Base-by-base conservation (phyloP, 2,329 filamentous ascomycete species). In the Colletotrichum euphorbiae region DNA sequence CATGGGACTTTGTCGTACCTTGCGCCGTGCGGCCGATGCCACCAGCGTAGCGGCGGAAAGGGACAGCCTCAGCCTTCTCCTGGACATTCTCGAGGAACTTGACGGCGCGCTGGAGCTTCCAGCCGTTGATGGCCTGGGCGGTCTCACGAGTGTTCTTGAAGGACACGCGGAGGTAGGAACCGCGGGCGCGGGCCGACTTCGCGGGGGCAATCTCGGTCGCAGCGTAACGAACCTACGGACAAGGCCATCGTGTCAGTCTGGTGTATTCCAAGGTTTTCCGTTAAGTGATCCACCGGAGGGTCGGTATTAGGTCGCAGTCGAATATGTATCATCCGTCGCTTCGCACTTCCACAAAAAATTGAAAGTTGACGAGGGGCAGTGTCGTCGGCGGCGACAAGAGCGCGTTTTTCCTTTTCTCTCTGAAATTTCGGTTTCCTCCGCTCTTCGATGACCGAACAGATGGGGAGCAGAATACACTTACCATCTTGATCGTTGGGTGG, bases 91-190 rank as follows among this genome's bases (percentile, higher is more conserved):
- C 93, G 81, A 99, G 93, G 91, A 97, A 99, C 82, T 91, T 90
- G 77, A 98, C 86, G 79, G 96, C 96, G 81, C 96, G 94, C 86
- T 93, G 89, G 81, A 98, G 83, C 89, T 98, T 98, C 94, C 94
- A 97, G 86, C 95, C 95, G 87, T 96, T 98, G 90, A 99, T 97
- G 80, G 94, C 94, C 89, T 98, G 96, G 74, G 97, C 96, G 76
- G 95, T 98, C 89, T 99, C 97, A 81, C 96, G 94, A 83, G 96
- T 99, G 91, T 99, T 99, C 92, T 99, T 99, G 93, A 98, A 99
- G 78, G 93, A 97, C 78, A 98, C 95, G 83, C 96, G 94, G 79
- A 99, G 93, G 90, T 98, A 99, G 83, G 94, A 94, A 85, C 97
- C 96, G 86, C 96, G 94, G 82, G 95, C 92, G 88, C 95, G 93